Conservation (phyloP, 805 yeast species). For the Crinitomyces ghanaensis region DNA sequence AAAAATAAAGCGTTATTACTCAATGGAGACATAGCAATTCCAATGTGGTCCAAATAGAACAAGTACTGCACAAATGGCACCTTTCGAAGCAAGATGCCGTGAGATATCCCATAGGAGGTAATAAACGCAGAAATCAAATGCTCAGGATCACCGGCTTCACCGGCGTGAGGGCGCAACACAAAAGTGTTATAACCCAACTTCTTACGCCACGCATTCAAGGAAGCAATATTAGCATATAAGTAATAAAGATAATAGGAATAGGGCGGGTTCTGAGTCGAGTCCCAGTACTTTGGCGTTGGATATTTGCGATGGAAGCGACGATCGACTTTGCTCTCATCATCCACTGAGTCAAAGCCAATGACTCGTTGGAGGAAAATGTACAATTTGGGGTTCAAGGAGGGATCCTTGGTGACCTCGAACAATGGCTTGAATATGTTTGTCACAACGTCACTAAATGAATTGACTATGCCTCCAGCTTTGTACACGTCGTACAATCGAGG, state of each 20-base stretch:
- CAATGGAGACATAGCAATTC: conserved; percentile 96
- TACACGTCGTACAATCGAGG: conserved; percentile 90
- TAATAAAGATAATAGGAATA: conserved; percentile 91
- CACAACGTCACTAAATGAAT: conserved; percentile 64
- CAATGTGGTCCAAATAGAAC: conserved; percentile 88
- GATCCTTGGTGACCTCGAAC: conserved; percentile 80
- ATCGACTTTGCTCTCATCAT: conserved; percentile 92
- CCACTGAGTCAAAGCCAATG: conserved; percentile 96
- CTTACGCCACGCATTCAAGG: conserved; percentile 75
- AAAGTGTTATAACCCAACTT: conserved; percentile 73
- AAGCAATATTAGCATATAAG: conserved; percentile 72
- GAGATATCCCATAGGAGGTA: conserved; percentile 86
- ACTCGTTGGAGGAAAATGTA: conserved; percentile 84
- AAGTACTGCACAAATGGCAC: conserved; percentile 91
- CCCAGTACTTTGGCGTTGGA: conserved; percentile 85
- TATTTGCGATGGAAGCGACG: conserved; percentile 68
- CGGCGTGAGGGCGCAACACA: conserved; percentile 95
- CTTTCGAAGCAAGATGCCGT: conserved; percentile 87
- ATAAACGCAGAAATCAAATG: conserved; percentile 84
- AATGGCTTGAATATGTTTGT: conserved; percentile 75
- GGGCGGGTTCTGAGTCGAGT: conserved; percentile 76
- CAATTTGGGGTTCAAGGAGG: conserved; percentile 80
- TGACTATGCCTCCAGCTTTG: conserved; percentile 60
- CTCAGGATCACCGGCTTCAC: conserved; percentile 99
- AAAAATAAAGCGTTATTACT: conserved; percentile 92